Percentiles rank a stretch among this genome's conserved stretches.
Evolutionary conservation across 108 stramenopile genomes (phyloP).

Genomic region (Licmophora abbreviata): DNA sequence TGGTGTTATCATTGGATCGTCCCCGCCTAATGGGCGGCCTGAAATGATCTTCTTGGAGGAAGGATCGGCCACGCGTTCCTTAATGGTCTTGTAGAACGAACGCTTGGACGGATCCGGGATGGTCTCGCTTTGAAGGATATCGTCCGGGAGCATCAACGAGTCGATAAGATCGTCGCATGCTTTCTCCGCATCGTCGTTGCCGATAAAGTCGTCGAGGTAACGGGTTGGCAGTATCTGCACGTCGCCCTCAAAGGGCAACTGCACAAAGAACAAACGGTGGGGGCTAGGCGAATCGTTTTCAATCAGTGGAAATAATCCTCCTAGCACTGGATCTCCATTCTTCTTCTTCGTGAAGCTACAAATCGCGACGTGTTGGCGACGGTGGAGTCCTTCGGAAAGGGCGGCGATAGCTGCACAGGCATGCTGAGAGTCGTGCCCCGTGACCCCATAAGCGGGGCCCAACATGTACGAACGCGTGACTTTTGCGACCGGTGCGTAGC

Average conservation of each 20-base stretch:
- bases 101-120: constrained; percentile 47
- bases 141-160: constrained; percentile 55
- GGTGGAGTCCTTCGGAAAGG: constrained; percentile 51
- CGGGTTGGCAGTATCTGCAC: constrained; percentile 20
- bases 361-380: constrained; percentile 46
- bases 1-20: too few relatives aligned
- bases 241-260: constrained; percentile 76
- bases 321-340: constrained; percentile 60
- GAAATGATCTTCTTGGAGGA: too few relatives aligned
- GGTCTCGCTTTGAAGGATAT: constrained; percentile 25
- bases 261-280: constrained; percentile 50
- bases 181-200: constrained; percentile 10
- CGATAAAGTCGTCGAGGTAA: constrained; percentile 10
- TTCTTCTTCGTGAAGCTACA: constrained; percentile 58
- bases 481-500: constrained; percentile 36
- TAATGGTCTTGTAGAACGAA: constrained; percentile 35
- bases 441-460: constrained; percentile 57
- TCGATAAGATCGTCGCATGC: constrained; percentile 70
- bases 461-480: constrained; percentile 32
- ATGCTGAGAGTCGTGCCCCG: constrained; percentile 47
- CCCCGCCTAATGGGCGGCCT: too few relatives aligned
- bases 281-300: constrained; percentile 1
- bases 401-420: constrained; percentile 61
- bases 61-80: constrained; percentile 27
- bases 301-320: constrained; percentile 51